Evolutionary conservation across 768 basidiomycete species (phyloP).

Genomic region (Boletus insuetus): DNA sequence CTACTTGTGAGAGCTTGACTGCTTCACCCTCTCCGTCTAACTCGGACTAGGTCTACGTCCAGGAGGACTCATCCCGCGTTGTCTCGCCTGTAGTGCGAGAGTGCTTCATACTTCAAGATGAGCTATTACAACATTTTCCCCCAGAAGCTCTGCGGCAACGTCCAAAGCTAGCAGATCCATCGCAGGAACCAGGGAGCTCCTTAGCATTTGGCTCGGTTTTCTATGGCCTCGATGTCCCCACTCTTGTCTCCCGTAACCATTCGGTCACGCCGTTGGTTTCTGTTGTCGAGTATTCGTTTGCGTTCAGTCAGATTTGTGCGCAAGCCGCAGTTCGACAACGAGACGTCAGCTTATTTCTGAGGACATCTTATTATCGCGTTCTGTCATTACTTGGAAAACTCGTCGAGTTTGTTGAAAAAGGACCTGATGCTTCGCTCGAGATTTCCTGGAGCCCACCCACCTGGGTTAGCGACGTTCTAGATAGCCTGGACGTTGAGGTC

Average conservation of each 20-base stretch:
- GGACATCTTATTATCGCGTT: constrained; percentile 51
- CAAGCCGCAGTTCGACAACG: constrained; percentile 32
- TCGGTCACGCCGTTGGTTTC: constrained; percentile 50
- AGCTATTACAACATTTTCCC: constrained; percentile 50
- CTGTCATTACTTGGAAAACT: constrained; percentile 53
- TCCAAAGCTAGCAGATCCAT: constrained; percentile 42
- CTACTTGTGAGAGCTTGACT: constrained; percentile 49
- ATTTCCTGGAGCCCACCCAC: constrained; percentile 58
- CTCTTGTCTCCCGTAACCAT: constrained; percentile 24
- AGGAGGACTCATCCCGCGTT: constrained; percentile 34
- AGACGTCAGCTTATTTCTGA: constrained; percentile 33
- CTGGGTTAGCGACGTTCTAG: constrained; percentile 62
- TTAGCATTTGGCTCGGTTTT: constrained; percentile 60
- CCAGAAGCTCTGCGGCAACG: constrained; percentile 49
- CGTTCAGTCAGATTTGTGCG: constrained; percentile 47
- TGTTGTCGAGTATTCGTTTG: constrained; percentile 52
- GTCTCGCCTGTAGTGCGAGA: constrained; percentile 39
- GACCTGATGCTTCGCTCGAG: constrained; percentile 20
- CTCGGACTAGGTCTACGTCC: constrained; percentile 35
- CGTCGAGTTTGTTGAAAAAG: constrained; percentile 39
- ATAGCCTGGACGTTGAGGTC: constrained; percentile 56
- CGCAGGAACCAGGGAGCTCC: constrained; percentile 37
- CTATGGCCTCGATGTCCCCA: constrained; percentile 47
- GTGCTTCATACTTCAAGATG: constrained; percentile 49
- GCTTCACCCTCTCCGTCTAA: neutral